Percentiles rank a stretch among this genome's conserved stretches.
These are phyloP conservation scores for Aquilaria sinensis DNA, from an alignment of 345 rosid genomes.

Conservation along the genomic window DNA sequence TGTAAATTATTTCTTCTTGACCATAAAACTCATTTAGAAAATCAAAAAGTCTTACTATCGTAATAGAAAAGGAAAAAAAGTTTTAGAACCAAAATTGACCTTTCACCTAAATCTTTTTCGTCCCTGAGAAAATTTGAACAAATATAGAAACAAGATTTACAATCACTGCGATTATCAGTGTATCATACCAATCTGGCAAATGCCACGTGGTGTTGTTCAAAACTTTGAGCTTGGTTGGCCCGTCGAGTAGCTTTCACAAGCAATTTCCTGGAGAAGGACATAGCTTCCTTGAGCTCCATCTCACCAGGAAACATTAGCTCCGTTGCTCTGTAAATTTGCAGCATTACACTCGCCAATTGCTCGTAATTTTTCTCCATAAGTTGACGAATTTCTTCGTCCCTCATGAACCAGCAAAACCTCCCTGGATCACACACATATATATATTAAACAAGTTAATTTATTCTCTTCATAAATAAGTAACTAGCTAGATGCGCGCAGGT, in stretches of 20 bases:
- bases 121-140: too few species aligned
- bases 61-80: too few species aligned
- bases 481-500: too few species aligned
- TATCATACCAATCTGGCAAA: too few species aligned
- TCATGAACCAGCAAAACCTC: conserved; percentile 52
- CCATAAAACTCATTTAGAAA: too few species aligned
- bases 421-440: conserved; percentile 25
- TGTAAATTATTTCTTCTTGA: too few species aligned
- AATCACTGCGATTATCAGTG: too few species aligned
- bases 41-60: too few species aligned
- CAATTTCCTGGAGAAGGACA: conserved; percentile 31
- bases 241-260: conserved; percentile 24
- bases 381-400: conserved; percentile 23
- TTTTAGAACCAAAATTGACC: neutral
- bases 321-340: conserved; percentile 50
- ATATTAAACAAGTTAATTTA: neutral
- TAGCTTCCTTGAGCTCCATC: conserved; percentile 41
- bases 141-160: too few species aligned
- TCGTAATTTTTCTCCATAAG: conserved; percentile 25
- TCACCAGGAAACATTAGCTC: conserved; percentile 56
- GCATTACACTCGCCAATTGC: conserved; percentile 26
- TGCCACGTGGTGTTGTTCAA: too few species aligned
- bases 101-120: neutral
- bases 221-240: too few species aligned
- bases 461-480: too few species aligned